Base-by-base conservation (phyloP, 495 filamentous ascomycete species). In the Trichocladium antarcticum region DNA sequence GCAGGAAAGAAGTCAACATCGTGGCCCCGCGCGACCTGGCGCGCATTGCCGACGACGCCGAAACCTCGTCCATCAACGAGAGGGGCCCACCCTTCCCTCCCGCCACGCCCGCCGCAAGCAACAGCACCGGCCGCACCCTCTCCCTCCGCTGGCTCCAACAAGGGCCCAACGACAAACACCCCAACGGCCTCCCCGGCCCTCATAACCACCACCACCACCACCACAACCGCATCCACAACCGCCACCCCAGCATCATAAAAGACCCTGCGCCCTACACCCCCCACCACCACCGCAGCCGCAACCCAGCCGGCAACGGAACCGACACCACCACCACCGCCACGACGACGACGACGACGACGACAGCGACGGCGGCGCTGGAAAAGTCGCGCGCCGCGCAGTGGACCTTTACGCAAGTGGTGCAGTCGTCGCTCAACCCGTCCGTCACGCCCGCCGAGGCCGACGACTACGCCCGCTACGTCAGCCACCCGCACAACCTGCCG, bases 401-500 rank as follows among this genome's bases (percentile, higher is more conserved):
- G 84, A 90, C 89, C 0, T 80, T 96, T 35, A 80, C 81, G n/a
- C 83, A 93, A 57, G 77, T 95, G 27, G 81, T 92, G 16, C 69
- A 76, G 58, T 84, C 82, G 10, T 6, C 5, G 5, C 73, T 96
- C 19, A 84, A 88, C 57, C 89, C 89, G 9, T 76, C 77, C 10
- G 86, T 96, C 49, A 81, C 75, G 14, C 55, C 69, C 6, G 73
- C 73, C 24, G 93, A 97, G 63, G 76, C 80, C 6, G 82, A 83
- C 19, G 92, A 96, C 58, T 97, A 97, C 65, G 70, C 81, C 27
- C 78, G 83, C n/a, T 96, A 97, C 66, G 81, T 97, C 63, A 79
- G 79, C 42, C 92, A 97, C 63, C 90, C 92, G 7, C 81, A 90
- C 24, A 88, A 81, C 49, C 76, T 98, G 3, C 88, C 92, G 0